Evolutionary conservation across 768 basidiomycete species (phyloP).

Genomic region (Rhizopogon vesiculosus): DNA sequence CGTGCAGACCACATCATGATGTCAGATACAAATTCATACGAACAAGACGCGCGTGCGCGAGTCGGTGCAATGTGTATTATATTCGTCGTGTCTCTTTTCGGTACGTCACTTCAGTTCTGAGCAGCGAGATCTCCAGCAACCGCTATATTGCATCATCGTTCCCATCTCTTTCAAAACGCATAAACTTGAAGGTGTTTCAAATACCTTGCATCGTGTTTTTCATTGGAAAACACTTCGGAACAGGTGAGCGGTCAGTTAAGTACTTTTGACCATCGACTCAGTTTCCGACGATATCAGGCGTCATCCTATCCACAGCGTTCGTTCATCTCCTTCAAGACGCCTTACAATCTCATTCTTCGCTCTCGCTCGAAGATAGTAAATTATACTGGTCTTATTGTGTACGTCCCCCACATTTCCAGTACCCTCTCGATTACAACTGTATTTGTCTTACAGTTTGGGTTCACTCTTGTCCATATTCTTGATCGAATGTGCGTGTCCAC

Average conservation of each 20-base stretch:
- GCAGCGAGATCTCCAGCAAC: not conserved
- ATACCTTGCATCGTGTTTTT: constrained; percentile 73
- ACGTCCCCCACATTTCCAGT: constrained; percentile 22
- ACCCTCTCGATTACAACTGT: not conserved
- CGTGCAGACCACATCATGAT: not conserved
- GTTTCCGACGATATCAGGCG: constrained; percentile 37
- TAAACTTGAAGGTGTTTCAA: constrained; percentile 45
- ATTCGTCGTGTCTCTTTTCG: constrained; percentile 58
- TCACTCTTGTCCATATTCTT: constrained; percentile 72
- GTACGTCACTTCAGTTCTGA: constrained; percentile 32
- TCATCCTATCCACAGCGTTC: constrained; percentile 80
- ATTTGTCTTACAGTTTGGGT: constrained; percentile 37
- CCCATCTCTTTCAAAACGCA: constrained; percentile 56
- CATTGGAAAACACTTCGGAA: constrained; percentile 86
- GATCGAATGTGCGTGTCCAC: constrained; percentile 61
- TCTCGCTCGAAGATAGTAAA: constrained; percentile 45
- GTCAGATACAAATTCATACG: not conserved
- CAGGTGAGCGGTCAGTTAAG: constrained; percentile 37
- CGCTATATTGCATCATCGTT: constrained; percentile 60
- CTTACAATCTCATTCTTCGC: constrained; percentile 47
- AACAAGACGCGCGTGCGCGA: not conserved
- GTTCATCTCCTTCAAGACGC: constrained; percentile 80
- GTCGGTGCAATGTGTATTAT: constrained; percentile 45
- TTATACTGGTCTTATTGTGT: constrained; percentile 74
- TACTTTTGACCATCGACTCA: not conserved